Evolutionary conservation across 148 eudicot species (phyloP), one percentile per base, ranked within the genome.

Genomic region (Rhododendron henanense): DNA sequence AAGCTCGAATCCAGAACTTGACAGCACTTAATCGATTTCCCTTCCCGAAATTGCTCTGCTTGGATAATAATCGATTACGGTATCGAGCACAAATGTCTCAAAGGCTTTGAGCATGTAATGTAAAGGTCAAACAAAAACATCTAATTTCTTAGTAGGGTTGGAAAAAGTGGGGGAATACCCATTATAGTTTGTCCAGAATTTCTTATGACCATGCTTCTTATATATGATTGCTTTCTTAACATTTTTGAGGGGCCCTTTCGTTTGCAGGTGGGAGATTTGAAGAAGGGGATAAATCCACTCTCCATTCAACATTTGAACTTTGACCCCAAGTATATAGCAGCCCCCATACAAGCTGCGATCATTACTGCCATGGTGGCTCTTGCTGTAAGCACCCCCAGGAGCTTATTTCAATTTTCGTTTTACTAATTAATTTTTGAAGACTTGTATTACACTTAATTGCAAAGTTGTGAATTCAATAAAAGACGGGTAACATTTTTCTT

Each of bases 251-350:
- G 13, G 19, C 0, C 1, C 23, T 87, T 67, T 23, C 39, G 25
- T 37, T 86, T 84, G 63, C 88, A 95, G 99, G 97, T 94, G 69
- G 99, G 99, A 69, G 84, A 83, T 39, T 93, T 97, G 86, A 88
- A 90, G 47, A 97, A 85, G 90, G 99, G 99, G 48, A 87, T 97
- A 55, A 95, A 95, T 90, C 95, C 95, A 37, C 76, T 79, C 7
- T 93, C 98, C 35, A 47, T 97, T 10, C 79, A 91, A 9, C 73
- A 77, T 7, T 81, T 94, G 83, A 90, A 89, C 88, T 97, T 97
- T 85, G 92, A 93, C 57, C 45, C 89, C 39, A 85, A 89, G 84
- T 93, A 94, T 83, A 83, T 95, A 57, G 80, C 93, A 13, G 93
- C 93, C 47, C 89, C 95, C 41, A 18, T 95, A 0, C 90, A 90